Evolutionary conservation across 2,329 filamentous ascomycete genomes (phyloP).

Genomic region (Aspergillus melleus): DNA sequence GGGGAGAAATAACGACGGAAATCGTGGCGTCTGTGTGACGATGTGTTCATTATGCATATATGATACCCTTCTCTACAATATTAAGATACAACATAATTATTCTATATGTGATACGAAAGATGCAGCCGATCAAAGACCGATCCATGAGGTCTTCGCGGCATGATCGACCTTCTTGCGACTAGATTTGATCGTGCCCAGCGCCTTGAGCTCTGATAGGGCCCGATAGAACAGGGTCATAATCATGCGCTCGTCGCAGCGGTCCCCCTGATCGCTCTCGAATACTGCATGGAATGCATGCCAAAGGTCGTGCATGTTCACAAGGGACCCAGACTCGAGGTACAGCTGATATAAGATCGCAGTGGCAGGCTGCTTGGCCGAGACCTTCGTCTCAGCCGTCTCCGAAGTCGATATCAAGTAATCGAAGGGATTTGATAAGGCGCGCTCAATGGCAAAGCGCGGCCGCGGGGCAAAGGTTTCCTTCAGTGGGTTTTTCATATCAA

Average conservation of each 20-base stretch:
- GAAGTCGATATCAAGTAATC: constrained; percentile 61
- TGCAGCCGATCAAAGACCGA: constrained; percentile 53
- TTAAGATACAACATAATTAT: constrained; percentile 2
- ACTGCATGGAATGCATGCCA: constrained; percentile 63
- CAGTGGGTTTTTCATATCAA: constrained; percentile 58
- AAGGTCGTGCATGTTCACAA: constrained; percentile 63
- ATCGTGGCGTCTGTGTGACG: constrained; percentile 1
- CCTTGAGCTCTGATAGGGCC: constrained; percentile 78
- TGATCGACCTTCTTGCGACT: constrained; percentile 93
- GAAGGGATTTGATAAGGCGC: constrained; percentile 58
- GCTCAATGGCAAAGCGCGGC: constrained; percentile 59
- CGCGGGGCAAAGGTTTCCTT: constrained; percentile 59
- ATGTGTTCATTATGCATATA: constrained; percentile 19
- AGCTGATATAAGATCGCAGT: constrained; percentile 63
- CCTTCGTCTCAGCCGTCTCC: constrained; percentile 25
- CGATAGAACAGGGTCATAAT: constrained; percentile 77
- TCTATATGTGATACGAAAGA: background rate
- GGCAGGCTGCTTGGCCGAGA: constrained; percentile 56
- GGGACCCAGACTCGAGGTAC: constrained; percentile 61
- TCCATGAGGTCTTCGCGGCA: constrained; percentile 78
- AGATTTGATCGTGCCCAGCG: constrained; percentile 82
- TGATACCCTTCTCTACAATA: constrained; percentile 31
- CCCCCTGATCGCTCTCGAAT: constrained; percentile 37
- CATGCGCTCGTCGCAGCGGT: constrained; percentile 33
- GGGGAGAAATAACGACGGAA: background rate